phyloP scores from a whole-genome alignment of 2,329 filamentous ascomycete species.

The Daldinia sp. region DNA sequence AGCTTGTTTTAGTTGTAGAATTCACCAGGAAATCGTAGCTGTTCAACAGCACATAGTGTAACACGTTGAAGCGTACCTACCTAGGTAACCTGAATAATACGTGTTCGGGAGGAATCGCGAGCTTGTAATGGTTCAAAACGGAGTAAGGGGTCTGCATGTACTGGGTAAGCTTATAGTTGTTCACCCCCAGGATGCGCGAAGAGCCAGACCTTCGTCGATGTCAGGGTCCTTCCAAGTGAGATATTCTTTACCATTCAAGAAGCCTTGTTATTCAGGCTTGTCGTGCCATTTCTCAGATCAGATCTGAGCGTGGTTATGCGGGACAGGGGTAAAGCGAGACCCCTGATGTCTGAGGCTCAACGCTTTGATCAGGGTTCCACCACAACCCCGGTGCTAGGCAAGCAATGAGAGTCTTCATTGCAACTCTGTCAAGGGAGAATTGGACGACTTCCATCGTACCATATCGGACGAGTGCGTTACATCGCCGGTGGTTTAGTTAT shows the following conservation, averaged over 20 bases:
- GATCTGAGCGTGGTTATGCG: slow-evolving; percentile 37
- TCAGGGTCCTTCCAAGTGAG: slow-evolving; percentile 23
- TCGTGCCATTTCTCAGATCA: slow-evolving; percentile 49
- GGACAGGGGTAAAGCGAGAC: slow-evolving; percentile 44
- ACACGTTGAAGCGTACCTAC: neutral
- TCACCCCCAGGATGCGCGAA: neutral
- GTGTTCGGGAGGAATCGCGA: neutral
- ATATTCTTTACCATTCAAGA: slow-evolving; percentile 19
- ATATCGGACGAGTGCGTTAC: slow-evolving; percentile 48
- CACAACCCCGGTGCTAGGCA: slow-evolving; percentile 21
- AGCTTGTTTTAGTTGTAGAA: neutral
- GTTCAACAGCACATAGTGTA: neutral
- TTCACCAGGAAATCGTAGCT: neutral
- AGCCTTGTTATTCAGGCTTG: slow-evolving; percentile 36
- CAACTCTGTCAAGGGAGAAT: slow-evolving; percentile 25
- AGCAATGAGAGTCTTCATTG: slow-evolving; percentile 25
- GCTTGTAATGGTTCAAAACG: neutral
- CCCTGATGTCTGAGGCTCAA: slow-evolving; percentile 48
- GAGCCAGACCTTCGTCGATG: slow-evolving; percentile 9
- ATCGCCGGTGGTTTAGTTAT: slow-evolving; percentile 30
- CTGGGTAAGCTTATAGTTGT: neutral
- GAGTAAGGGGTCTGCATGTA: neutral
- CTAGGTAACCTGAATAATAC: neutral
- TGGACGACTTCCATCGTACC: slow-evolving; percentile 45
- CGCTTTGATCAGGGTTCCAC: slow-evolving; percentile 47